Evolutionary conservation across 305 asterid genomes (phyloP).

Genomic region (Solanum chacoense): DNA sequence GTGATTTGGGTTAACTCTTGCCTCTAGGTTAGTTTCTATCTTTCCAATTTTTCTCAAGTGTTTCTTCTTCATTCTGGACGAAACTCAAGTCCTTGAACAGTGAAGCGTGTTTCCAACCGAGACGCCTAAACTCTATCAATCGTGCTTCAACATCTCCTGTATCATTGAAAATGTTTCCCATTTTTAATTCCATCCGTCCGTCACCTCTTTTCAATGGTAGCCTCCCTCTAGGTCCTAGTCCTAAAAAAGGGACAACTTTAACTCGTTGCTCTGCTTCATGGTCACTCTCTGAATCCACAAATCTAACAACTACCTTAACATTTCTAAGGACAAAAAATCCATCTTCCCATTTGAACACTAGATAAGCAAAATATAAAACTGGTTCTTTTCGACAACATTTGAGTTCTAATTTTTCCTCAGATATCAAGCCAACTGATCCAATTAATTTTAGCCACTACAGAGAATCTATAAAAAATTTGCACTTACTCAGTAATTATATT

Average conservation of each 20-base stretch:
- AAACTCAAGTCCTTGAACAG: background rate
- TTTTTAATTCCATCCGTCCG: conserved; percentile 17
- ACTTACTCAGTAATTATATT: background rate
- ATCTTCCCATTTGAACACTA: conserved; percentile 14
- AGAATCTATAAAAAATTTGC: background rate
- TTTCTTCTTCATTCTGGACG: background rate
- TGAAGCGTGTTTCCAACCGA: background rate
- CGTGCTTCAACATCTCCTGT: conserved; percentile 30
- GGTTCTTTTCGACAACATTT: conserved; percentile 13
- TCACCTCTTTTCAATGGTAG: conserved; percentile 8
- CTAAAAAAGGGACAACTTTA: background rate
- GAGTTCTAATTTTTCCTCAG: conserved; percentile 19
- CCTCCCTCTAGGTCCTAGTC: background rate
- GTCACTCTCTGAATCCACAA: conserved; percentile 6
- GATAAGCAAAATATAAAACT: background rate
- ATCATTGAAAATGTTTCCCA: conserved; percentile 21
- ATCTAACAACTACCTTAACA: conserved; percentile 14
- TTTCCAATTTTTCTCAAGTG: background rate
- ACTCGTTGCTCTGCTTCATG: background rate
- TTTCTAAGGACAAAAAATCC: conserved; percentile 9
- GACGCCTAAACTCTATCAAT: conserved; percentile 27
- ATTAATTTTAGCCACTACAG: conserved; percentile 10
- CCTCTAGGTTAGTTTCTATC: background rate
- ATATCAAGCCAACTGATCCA: conserved; percentile 29
- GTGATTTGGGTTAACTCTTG: background rate